These are phyloP conservation scores for Floccularia luteovirens DNA, from an alignment of 768 basidiomycete genomes.

Conservation along the genomic window DNA sequence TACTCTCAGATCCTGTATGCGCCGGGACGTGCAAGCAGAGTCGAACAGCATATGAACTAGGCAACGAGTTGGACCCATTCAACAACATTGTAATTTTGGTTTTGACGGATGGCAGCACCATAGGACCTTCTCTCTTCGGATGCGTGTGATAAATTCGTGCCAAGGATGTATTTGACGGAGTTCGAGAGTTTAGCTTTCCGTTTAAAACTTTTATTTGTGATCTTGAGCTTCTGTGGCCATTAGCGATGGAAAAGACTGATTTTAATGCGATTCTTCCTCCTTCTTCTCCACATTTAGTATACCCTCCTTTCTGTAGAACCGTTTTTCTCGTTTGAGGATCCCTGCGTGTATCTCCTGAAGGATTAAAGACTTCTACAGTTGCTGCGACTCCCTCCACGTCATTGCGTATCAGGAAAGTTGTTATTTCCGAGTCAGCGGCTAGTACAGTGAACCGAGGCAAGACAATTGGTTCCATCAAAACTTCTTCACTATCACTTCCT, in stretches of 20 bases:
- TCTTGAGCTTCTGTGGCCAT: conserved; percentile 3
- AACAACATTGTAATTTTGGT: conserved; percentile 47
- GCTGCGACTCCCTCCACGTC: conserved; percentile 35
- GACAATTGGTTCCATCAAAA: conserved; percentile 33
- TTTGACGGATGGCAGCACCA: conserved; percentile 54
- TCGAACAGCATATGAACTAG: conserved; percentile 53
- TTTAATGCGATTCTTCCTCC: conserved; percentile 54
- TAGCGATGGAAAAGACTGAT: conserved; percentile 14
- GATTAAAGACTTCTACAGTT: conserved; percentile 56
- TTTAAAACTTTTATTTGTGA: conserved; percentile 26
- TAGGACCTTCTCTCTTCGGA: conserved; percentile 42
- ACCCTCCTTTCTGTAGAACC: conserved; percentile 51
- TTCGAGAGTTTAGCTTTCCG: conserved; percentile 17
- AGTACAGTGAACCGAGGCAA: conserved; percentile 67
- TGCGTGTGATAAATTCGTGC: conserved; percentile 17
- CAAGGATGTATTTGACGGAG: conserved; percentile 16
- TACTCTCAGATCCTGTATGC: conserved; percentile 58
- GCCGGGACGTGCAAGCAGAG: conserved; percentile 47
- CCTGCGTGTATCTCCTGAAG: conserved; percentile 41
- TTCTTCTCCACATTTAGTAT: conserved; percentile 53
- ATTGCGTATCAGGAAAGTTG: conserved; percentile 52
- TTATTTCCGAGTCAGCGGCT: conserved; percentile 56
- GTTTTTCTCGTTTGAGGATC: conserved; percentile 60
- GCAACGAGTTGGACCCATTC: conserved; percentile 16
- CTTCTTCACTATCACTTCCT: conserved; percentile 15